Base-by-base conservation (phyloP, 148 eudicot genomes). In the Rhododendron ovatum region DNA sequence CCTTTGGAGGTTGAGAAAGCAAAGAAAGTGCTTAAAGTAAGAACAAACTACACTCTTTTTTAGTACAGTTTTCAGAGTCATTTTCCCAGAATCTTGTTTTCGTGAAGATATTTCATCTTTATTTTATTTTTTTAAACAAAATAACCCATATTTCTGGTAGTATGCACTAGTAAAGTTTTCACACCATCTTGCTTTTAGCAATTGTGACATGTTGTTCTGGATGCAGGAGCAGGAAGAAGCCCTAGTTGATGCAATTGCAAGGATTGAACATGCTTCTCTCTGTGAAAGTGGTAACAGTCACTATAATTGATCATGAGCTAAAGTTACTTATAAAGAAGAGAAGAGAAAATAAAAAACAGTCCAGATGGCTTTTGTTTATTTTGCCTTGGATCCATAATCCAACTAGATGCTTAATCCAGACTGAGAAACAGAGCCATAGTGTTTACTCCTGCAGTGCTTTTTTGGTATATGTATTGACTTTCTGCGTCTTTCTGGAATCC, bases 191-290 rank as follows among this genome's bases (percentile, higher is more conserved):
- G 86, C 77, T 55, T 86, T 50, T 86, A 41, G 75, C 37, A 75
- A 51, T 67, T 80, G 11, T 53, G 82, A 67, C 48, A 37, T 73
- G 85, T 24, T 3, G 6, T 86, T 76, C 18, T 43, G 28, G 47
- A 84, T 84, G 86, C 93, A 95, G 98, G 98, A 95, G 69, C 98
- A 95, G 63, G 97, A 95, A 86, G 92, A 92, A 87, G 92, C 97
- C 79, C 89, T 95, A 78, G 88, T 91, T 17, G 94, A 94, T 65
- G 98, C 97, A 73, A 93, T 95, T 91, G 92, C 95, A 80, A 94
- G 91, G 88, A 91, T 95, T 82, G 97, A 90, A 88, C 94, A 90
- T 82, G 93, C 95, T 74, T 95, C 97, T 89, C 95, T 93, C 87
- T 94, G 95, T 84, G 97, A 95, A 89, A 93, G 96, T 86, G 95